These are phyloP conservation scores for Mycena leptocephala DNA, from an alignment of 768 basidiomycete species.

Conservation along the genomic window DNA sequence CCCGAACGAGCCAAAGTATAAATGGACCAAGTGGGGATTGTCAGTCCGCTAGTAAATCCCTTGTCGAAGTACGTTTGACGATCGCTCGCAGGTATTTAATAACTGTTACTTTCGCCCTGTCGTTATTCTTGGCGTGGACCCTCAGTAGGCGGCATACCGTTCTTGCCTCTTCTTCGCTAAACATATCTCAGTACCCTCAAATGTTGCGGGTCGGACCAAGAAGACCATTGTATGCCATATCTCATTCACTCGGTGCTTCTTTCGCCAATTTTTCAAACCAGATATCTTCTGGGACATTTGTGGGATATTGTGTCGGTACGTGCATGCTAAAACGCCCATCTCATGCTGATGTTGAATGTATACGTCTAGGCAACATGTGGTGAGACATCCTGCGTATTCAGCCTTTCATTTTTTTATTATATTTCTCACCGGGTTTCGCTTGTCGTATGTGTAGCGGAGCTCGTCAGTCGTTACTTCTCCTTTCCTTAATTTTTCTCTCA, in stretches of 20 bases:
- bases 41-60: not conserved
- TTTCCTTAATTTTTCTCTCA: not conserved
- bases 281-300: not conserved
- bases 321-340: no score
- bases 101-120: slow-evolving; percentile 25
- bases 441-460: no score
- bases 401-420: no score
- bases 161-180: not conserved
- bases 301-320: slow-evolving; percentile 1
- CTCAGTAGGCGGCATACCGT: not conserved
- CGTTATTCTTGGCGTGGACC: slow-evolving; percentile 28
- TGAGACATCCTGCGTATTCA: no score
- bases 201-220: slow-evolving; percentile 21
- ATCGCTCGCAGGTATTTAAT: slow-evolving; percentile 20
- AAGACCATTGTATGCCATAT: not conserved
- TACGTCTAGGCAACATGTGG: not conserved
- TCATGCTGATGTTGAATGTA: no score
- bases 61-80: not conserved
- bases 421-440: no score
- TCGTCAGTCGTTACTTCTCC: not conserved
- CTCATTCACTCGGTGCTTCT: not conserved
- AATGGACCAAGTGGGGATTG: slow-evolving; percentile 30
- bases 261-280: not conserved
- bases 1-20: not conserved
- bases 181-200: not conserved